phyloP scores from a whole-genome alignment of 108 stramenopile species.

The Pinguiococcus pyrenoidosus region DNA sequence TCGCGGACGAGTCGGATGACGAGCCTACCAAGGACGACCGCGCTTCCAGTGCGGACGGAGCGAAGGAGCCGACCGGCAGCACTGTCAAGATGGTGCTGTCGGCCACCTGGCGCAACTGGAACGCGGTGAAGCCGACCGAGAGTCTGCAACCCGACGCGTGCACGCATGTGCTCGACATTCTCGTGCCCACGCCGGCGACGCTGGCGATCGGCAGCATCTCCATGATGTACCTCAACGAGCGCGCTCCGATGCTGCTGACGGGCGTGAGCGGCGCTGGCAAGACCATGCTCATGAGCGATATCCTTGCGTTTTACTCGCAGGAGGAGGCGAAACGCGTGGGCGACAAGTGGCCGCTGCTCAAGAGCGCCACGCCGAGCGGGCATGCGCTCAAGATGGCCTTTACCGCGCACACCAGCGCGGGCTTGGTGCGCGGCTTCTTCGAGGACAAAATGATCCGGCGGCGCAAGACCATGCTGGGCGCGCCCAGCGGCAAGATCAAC shows the following conservation, averaged over 20 bases:
- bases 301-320: too few species aligned
- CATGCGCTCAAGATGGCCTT: slow-evolving; percentile 54
- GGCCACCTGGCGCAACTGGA: too few species aligned
- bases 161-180: slow-evolving; percentile 11
- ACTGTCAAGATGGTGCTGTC: too few species aligned
- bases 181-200: slow-evolving; percentile 16
- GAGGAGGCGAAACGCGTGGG: too few species aligned
- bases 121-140: too few species aligned
- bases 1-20: too few species aligned
- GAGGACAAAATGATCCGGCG: slow-evolving; percentile 31
- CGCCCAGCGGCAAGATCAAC: slow-evolving; percentile 23
- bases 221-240: slow-evolving; percentile 2
- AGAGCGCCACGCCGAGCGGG: slow-evolving; percentile 42
- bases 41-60: too few species aligned
- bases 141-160: too few species aligned
- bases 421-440: slow-evolving; percentile 28
- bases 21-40: too few species aligned
- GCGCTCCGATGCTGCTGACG: slow-evolving; percentile 14
- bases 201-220: slow-evolving; percentile 7
- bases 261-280: slow-evolving; percentile 23
- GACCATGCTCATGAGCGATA: too few species aligned
- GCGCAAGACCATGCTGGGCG: slow-evolving; percentile 31
- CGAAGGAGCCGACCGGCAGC: too few species aligned
- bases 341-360: slow-evolving; percentile 41
- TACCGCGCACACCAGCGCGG: not conserved